A percentile compares a stretch with the other conserved stretches of the same genome.
Conservation (phyloP, 108 stramenopile species). For the Aurantiochytrium sp. region DNA sequence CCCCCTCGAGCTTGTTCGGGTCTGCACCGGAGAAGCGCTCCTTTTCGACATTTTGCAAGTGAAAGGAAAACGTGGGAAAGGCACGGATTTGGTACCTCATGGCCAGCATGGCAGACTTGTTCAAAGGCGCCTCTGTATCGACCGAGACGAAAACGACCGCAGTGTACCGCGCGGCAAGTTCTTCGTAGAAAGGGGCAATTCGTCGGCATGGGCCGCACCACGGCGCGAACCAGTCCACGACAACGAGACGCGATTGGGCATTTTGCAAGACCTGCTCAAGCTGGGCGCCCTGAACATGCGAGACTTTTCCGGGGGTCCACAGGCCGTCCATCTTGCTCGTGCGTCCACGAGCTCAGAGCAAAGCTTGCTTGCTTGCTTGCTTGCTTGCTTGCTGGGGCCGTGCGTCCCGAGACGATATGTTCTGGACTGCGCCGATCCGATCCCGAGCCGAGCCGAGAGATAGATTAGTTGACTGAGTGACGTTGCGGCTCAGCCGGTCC, state of each 20-base stretch:
- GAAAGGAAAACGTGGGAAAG: constrained; percentile 4
- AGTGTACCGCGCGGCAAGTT: constrained; percentile 32
- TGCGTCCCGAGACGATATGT: too few species aligned
- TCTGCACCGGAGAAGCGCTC: constrained; percentile 5
- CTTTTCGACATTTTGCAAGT: background rate
- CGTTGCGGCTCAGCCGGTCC: too few species aligned
- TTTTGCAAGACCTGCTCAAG: background rate
- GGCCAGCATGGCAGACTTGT: background rate
- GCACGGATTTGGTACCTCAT: background rate
- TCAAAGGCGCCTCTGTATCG: background rate
- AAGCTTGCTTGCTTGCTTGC: too few species aligned
- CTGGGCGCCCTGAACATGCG: constrained; percentile 6
- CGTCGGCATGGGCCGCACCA: constrained; percentile 49
- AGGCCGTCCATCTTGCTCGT: background rate
- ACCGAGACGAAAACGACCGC: constrained; percentile 45
- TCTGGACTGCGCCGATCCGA: too few species aligned
- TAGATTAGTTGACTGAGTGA: too few species aligned
- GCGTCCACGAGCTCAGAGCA: background rate
- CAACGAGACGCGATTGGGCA: background rate
- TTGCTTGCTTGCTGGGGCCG: too few species aligned
- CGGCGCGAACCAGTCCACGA: constrained; percentile 33
- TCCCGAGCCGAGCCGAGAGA: too few species aligned
- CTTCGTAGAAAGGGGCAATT: constrained; percentile 39
- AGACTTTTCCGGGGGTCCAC: background rate
- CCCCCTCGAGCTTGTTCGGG: background rate